Conservation (phyloP, 495 filamentous ascomycete genomes). For the Xylaria telfairii region DNA sequence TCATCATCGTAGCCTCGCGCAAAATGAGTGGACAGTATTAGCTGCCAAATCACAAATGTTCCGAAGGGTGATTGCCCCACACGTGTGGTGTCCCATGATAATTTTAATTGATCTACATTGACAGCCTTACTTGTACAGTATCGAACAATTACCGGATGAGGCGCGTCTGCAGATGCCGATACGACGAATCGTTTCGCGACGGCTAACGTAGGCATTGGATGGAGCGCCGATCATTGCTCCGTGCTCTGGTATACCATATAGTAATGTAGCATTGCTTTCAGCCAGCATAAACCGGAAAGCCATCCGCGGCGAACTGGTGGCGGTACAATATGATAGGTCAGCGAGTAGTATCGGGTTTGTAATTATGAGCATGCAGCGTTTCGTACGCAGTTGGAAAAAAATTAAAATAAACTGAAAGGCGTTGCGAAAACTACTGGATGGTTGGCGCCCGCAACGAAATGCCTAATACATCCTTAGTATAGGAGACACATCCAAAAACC, state of each 20-base stretch:
- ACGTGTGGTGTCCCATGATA: background rate
- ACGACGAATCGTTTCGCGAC: slow-evolving; percentile 12
- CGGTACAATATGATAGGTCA: background rate
- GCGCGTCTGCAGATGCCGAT: slow-evolving; percentile 11
- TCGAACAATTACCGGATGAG: slow-evolving; percentile 4
- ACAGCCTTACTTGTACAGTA: slow-evolving; percentile 10
- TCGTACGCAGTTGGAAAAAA: background rate
- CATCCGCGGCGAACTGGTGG: slow-evolving; percentile 14
- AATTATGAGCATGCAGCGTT: background rate
- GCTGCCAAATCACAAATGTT: background rate
- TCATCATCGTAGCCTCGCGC: slow-evolving; percentile 4
- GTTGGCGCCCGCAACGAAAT: background rate
- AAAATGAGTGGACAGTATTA: slow-evolving; percentile 3
- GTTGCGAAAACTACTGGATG: background rate
- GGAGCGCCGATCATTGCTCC: slow-evolving; percentile 5
- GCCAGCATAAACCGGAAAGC: background rate
- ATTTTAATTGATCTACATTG: slow-evolving; percentile 10
- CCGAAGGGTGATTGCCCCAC: background rate
- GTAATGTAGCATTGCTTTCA: background rate
- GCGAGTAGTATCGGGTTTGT: background rate
- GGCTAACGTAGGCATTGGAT: background rate
- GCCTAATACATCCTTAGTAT: background rate
- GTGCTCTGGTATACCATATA: background rate
- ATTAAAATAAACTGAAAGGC: background rate
- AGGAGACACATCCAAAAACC: background rate